phyloP scores from a whole-genome alignment of 148 eudicot species.

The Silene conica region DNA sequence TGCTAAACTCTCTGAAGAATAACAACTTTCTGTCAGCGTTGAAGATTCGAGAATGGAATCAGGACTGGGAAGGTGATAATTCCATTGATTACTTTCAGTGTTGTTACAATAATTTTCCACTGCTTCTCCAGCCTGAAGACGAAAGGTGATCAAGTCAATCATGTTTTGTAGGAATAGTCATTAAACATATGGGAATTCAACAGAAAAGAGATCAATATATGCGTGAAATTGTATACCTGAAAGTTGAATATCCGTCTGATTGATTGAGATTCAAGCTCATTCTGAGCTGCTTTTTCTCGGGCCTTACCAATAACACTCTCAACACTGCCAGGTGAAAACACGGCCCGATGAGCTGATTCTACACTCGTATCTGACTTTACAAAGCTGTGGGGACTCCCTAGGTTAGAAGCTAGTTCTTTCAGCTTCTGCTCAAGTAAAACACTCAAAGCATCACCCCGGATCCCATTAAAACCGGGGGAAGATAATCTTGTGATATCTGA shows the following conservation, averaged over 20 bases:
- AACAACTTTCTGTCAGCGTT: constrained; percentile 59
- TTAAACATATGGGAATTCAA: background rate
- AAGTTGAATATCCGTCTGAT: constrained; percentile 33
- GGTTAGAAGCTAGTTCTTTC: constrained; percentile 50
- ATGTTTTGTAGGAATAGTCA: background rate
- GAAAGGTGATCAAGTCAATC: background rate
- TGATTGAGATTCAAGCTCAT: constrained; percentile 28
- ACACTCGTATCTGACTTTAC: constrained; percentile 26
- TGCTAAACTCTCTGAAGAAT: constrained; percentile 58
- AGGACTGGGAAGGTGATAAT: constrained; percentile 62
- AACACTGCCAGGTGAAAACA: constrained; percentile 23
- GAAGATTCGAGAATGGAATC: constrained; percentile 77
- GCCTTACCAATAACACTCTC: constrained; percentile 23
- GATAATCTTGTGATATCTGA: constrained; percentile 44
- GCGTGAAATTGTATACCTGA: constrained; percentile 37
- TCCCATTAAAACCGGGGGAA: constrained; percentile 38
- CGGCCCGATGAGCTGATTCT: constrained; percentile 6
- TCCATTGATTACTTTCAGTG: constrained; percentile 41
- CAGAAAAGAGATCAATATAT: background rate
- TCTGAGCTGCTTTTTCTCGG: constrained; percentile 26
- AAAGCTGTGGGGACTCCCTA: constrained; percentile 37
- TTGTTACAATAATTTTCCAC: constrained; percentile 33
- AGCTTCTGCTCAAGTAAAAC: constrained; percentile 74
- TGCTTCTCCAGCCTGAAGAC: constrained; percentile 34
- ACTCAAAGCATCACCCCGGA: constrained; percentile 70